Conservation (phyloP, 73 alveolate species). For the Uronychia setigera region DNA sequence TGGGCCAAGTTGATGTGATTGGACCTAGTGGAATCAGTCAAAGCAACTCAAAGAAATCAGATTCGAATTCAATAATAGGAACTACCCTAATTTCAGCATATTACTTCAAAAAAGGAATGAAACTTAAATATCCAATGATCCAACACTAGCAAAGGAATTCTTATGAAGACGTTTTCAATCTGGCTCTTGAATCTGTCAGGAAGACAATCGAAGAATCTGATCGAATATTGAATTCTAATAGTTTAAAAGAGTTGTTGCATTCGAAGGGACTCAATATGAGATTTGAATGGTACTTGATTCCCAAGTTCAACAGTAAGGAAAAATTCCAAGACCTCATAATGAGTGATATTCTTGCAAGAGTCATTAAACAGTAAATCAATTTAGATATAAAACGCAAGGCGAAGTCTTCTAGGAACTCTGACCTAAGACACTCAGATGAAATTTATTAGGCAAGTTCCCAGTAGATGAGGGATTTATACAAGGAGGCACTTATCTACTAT, state of each 20-base stretch:
- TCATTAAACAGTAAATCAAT: conserved; percentile 36
- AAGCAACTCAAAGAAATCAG: neutral
- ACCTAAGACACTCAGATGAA: neutral
- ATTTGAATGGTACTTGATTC: conserved; percentile 39
- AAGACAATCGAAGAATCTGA: conserved; percentile 46
- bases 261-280: conserved; percentile 60
- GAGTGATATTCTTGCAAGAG: conserved; percentile 53
- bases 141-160: conserved; percentile 11
- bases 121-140: conserved; percentile 13
- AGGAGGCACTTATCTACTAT: conserved; percentile 19
- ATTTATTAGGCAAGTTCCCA: neutral
- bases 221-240: conserved; percentile 11
- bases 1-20: neutral
- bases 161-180: conserved; percentile 17
- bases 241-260: conserved; percentile 61
- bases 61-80: conserved; percentile 8
- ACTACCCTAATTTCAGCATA: conserved; percentile 36
- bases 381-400: conserved; percentile 35
- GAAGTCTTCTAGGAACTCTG: neutral
- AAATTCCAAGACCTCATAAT: conserved; percentile 28
- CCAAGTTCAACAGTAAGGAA: conserved; percentile 5
- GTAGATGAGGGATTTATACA: conserved; percentile 2
- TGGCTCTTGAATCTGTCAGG: conserved; percentile 33
- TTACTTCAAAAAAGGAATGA: conserved; percentile 28
- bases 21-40: neutral